phyloP scores from a whole-genome alignment of 257 asterid species.

The Coffea eugenioides region DNA sequence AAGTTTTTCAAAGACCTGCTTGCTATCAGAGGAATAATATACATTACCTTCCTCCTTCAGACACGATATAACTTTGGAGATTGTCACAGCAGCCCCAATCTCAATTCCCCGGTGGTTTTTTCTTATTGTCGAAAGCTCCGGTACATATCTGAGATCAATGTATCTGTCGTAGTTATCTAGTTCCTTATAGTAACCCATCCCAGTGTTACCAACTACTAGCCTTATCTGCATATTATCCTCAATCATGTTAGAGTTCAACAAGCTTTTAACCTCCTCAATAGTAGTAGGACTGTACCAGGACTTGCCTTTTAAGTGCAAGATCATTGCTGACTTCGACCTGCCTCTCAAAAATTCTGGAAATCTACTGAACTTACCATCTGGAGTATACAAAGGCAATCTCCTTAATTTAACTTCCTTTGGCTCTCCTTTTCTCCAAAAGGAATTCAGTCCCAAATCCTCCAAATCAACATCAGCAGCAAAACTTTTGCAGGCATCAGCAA shows the following conservation, averaged over 20 bases:
- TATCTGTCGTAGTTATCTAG: slow-evolving; percentile 34
- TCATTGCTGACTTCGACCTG: slow-evolving; percentile 19
- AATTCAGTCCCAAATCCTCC: slow-evolving; percentile 69
- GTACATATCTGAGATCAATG: slow-evolving; percentile 54
- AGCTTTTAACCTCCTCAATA: slow-evolving; percentile 47
- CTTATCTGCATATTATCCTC: slow-evolving; percentile 34
- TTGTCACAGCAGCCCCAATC: slow-evolving; percentile 62
- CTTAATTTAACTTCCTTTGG: slow-evolving; percentile 27
- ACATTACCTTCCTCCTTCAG: slow-evolving; percentile 32
- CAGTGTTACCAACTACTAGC: slow-evolving; percentile 66
- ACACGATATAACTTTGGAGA: slow-evolving; percentile 43
- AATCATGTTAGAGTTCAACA: slow-evolving; percentile 35
- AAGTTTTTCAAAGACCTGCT: slow-evolving; percentile 36
- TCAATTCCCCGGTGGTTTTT: slow-evolving; percentile 42
- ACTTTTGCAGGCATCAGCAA: slow-evolving; percentile 77
- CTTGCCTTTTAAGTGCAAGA: slow-evolving; percentile 33
- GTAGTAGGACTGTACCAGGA: slow-evolving; percentile 62
- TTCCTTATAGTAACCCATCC: slow-evolving; percentile 62
- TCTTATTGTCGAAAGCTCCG: slow-evolving; percentile 45
- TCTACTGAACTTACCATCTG: slow-evolving; percentile 24
- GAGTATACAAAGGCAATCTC: slow-evolving; percentile 45
- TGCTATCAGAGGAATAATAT: slow-evolving; percentile 21
- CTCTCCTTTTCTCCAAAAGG: slow-evolving; percentile 56
- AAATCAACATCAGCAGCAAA: slow-evolving; percentile 62
- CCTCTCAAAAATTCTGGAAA: slow-evolving; percentile 38